Base-by-base conservation (phyloP, 1,139 yeast species). In the Debaryomyces coudertii region DNA sequence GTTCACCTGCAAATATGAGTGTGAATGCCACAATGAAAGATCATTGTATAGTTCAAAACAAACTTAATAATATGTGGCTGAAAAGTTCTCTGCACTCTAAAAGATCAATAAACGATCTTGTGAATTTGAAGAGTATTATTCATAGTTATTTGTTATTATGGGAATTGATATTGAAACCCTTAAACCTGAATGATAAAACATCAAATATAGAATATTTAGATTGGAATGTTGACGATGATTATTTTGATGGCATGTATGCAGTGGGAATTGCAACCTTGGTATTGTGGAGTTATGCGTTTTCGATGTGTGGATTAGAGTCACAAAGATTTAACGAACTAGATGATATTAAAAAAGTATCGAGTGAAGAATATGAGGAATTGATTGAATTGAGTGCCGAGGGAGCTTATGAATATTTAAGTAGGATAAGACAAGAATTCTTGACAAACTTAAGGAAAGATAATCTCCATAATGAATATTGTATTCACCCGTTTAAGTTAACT, bases 1-100 rank as follows among this genome's bases (percentile, higher is more conserved):
- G 97, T 1, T 87, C 90, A 1, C 93, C 95, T 0, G 82, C 87
- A 58, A 78, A 90, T 54, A 85, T 87, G 83, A 88, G 87, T 61
- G 95, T 87, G 24, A 76, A 74, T 44, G 87, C 90, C 1, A 77
- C 81, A 6, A 62, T 70, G 16, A 70, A 73, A 46, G 93, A 79
- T 58, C 76, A 78, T 53, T 69, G 67, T 49, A 70, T 75, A 28
- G 87, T 80, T 22, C 79, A 73, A 53, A 69, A 70, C 33, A 79
- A 82, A 57, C 71, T 84, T 37, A 67, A 61, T 43, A 61, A 57
- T 34, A 80, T 79, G 53, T 85, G 86, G 85, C 37, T 53, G 36
- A 57, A 57, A 24, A 52, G 52, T 18, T 48, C 57, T 3, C 47
- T 53, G 38, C 48, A 56, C 9, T 44, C 46, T 4, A 53, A 57